Base-by-base conservation (phyloP, 2,329 filamentous ascomycete species). In the Beauveria sp. region DNA sequence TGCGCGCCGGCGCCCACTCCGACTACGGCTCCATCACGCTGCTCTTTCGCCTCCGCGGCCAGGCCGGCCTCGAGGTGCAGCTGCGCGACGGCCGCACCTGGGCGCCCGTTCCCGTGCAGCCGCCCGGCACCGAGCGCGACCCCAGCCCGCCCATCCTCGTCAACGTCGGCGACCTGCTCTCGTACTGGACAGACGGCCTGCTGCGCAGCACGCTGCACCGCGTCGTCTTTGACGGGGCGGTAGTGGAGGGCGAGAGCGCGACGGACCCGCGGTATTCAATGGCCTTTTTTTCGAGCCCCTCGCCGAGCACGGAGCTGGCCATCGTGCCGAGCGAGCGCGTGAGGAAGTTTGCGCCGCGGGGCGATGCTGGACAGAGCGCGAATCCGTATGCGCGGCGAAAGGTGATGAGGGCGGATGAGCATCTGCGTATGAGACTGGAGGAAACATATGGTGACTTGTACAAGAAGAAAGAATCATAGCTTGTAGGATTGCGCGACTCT, bases 171-270 rank as follows among this genome's bases (percentile, higher is more conserved):
- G 77, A 87, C 71, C 69, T 89, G 70, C 76, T 88, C 63, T 88
- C 85, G 40, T 94, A 96, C 72, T 97, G 93, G 93, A 97, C 94
- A 1, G 88, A 89, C 65, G 92, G 92, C 0, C 75, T 97, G 52
- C 80, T 97, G 64, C 89, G 91, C 67, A 92, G 88, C 67, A 97
- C 93, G 0, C 85, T 97, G 6, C 94, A 97, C 71, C 80, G 93
- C 12, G 94, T 97, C 34, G 85, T 93, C 0, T 94, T 96, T 65
- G 75, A 79, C 0, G 62, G 66, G 0, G 67, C 53, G 16, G 61
- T 34, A 9, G 70, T 76, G 1, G 63, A 71, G 2, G 80, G 77
- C n/a, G 82, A 83, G 70, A 75, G 72, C 4, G 79, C 75, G 37
- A 67, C 70, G 0, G 80, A 80, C 28, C 77, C 83, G 63, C 75